Base-by-base conservation (phyloP, 208 protist genomes). In the Leishmania braziliensis region DNA sequence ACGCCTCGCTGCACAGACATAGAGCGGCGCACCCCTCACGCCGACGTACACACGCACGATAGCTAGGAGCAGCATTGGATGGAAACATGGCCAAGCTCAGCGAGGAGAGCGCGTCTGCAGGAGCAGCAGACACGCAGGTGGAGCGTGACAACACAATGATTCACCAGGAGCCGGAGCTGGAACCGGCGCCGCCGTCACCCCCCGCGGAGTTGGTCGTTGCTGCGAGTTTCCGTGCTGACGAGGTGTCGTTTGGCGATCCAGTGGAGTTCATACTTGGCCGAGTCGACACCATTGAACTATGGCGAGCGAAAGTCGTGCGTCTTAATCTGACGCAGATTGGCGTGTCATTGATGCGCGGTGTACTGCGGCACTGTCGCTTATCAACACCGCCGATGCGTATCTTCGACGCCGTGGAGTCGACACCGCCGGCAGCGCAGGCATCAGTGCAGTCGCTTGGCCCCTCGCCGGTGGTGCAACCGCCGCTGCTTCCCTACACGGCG, bases 311-410 rank as follows among this genome's bases (percentile, higher is more conserved):
- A 26, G 68, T 39, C 3, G 60, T 16, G 48, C 76, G 23, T 20
- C 72, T 83, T 26, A 91, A 91, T 60, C 56, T 84, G 10, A 77
- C 82, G 20, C 86, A 88, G 58, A 62, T 95, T 2, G 91, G 81
- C 1, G 58, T 79, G 0, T 83, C 86, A 2, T 36, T 91, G 29
- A 81, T 91, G 58, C 80, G 78, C 23, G 86, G 83, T 18, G 81
- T 81, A 16, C 75, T 93, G 18, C 77, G 62, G 6, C 82, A 77
- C 26, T 70, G 77, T 20, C 82, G 50, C n/a, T 23, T 62, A 5
- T 43, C 60, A 9, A n/a, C 56, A 5, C 56, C 62, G 9, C 81
- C 81, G 43, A 50, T 84, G 26, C 68, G 50, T 26, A 46, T 77
- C 29, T 84, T 84, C 66, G 76, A 80, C 9, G 26, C 74, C 12